Evolutionary conservation across 1,284 basidiomycete species (phyloP), one percentile per base, ranked within the genome.

Genomic region (Sutorius eximius): DNA sequence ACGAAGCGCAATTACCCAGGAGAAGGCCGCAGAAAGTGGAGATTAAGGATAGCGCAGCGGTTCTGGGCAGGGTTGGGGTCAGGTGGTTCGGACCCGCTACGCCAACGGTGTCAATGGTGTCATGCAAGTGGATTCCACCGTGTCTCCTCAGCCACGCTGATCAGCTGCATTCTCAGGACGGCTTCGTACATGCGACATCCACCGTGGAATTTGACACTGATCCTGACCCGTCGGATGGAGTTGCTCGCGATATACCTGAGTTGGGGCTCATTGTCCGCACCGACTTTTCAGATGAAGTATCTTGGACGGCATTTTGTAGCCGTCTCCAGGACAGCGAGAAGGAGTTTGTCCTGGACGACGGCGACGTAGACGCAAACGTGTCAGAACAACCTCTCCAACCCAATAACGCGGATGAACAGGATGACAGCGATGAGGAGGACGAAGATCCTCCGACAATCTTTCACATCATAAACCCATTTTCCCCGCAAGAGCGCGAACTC

Each of bases 201-300:
- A 15, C 61, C 49, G 75, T 77, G 60, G 62, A 69, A 38, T 65
- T 76, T 38, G 63, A 63, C 40, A 70, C 71, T 3, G 80, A 83
- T 51, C 77, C 75, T 15, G 83, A 86, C 66, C 72, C 80, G 8
- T 59, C 72, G 42, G 78, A 80, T 58, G 64, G 47, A 29, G 55
- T 72, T 41, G 63, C 71, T 20, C 63, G 61, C 43, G 67, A 74
- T 46, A 68, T 61, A 5, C 67, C 67, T 0, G 72, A 71, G 13
- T 62, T 76, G 36, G 88, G 87, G 18, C 64, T 90, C 55, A 66
- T 90, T 42, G 67, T 90, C 18, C 82, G 88, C 48, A 84, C 87
- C 7, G 86, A 91, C 64, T 89, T 79, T 63, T 75, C 81, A 2
- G 72, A 87, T 63, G 85, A 89, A 34, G 71, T 71, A 6, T 81